phyloP scores from a whole-genome alignment of 345 rosid species.

The Salix udensis region DNA sequence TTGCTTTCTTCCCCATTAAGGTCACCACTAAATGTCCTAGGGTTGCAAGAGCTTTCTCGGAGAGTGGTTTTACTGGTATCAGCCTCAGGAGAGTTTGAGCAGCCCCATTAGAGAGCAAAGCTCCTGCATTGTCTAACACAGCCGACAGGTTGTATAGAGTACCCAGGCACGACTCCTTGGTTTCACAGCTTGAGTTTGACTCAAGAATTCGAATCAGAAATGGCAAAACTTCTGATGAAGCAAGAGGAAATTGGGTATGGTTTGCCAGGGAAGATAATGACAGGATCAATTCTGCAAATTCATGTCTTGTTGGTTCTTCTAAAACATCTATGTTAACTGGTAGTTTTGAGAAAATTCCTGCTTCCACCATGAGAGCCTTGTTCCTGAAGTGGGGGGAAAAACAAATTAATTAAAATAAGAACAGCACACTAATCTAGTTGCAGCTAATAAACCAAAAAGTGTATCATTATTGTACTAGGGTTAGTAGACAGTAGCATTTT shows the following conservation, averaged over 20 bases:
- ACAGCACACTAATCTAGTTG: background rate
- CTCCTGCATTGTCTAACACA: slow-evolving; percentile 59
- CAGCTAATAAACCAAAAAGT: background rate
- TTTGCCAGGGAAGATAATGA: slow-evolving; percentile 58
- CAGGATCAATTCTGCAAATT: slow-evolving; percentile 52
- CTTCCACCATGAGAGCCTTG: slow-evolving; percentile 75
- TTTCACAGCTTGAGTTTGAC: slow-evolving; percentile 41
- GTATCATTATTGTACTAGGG: background rate
- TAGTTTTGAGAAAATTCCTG: slow-evolving; percentile 67
- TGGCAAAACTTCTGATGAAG: slow-evolving; percentile 46
- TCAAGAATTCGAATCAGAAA: slow-evolving; percentile 50
- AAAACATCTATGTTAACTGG: slow-evolving; percentile 40
- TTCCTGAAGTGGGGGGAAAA: slow-evolving; percentile 45
- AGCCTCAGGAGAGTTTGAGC: slow-evolving; percentile 47
- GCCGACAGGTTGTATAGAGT: slow-evolving; percentile 53
- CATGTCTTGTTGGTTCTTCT: slow-evolving; percentile 52
- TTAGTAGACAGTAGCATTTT: background rate
- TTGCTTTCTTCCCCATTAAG: slow-evolving; percentile 66
- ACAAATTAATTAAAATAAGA: background rate
- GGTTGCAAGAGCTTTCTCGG: slow-evolving; percentile 71
- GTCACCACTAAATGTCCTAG: slow-evolving; percentile 76
- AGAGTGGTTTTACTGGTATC: slow-evolving; percentile 39
- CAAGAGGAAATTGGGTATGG: slow-evolving; percentile 36
- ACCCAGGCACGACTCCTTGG: slow-evolving; percentile 55
- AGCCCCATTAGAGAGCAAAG: slow-evolving; percentile 48